These are phyloP conservation scores for Fusarium tanahbumbuense DNA, from an alignment of 2,329 filamentous ascomycete species.

Conservation along the genomic window DNA sequence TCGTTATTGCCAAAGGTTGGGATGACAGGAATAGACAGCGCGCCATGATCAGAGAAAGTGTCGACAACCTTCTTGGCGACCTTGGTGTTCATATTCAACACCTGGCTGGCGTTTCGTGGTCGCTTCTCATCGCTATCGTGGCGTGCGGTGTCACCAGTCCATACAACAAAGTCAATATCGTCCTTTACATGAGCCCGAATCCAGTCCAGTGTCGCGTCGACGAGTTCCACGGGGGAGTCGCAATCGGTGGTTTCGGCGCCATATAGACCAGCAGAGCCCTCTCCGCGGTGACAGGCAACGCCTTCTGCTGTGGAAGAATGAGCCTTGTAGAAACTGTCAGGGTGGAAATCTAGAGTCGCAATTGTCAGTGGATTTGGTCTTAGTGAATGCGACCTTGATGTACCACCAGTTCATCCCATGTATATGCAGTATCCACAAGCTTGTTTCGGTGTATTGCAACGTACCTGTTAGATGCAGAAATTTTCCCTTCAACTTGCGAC, in stretches of 20 bases:
- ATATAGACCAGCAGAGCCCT: conserved; percentile 81
- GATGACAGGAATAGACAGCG: conserved; percentile 79
- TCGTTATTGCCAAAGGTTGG: conserved; percentile 98
- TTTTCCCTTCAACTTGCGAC: conserved; percentile 71
- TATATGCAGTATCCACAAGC: conserved; percentile 20
- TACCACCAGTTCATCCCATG: conserved; percentile 16
- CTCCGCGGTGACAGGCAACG: conserved; percentile 81
- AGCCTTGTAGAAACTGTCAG: conserved; percentile 86
- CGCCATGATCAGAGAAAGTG: conserved; percentile 72
- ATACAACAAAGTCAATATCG: conserved; percentile 87
- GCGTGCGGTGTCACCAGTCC: conserved; percentile 90
- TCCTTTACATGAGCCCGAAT: conserved; percentile 81
- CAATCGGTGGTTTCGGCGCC: conserved; percentile 90
- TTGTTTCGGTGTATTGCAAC: conserved; percentile 40
- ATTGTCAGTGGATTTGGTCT: conserved; percentile 26
- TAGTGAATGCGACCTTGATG: conserved; percentile 1
- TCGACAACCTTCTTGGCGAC: conserved; percentile 82
- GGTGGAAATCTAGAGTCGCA: conserved; percentile 79
- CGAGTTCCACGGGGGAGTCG: conserved; percentile 82
- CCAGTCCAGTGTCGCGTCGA: conserved; percentile 93
- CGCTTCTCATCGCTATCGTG: conserved; percentile 88
- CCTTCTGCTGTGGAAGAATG: conserved; percentile 77
- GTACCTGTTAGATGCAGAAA: conserved; percentile 91
- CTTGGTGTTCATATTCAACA: conserved; percentile 80
- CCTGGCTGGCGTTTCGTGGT: conserved; percentile 79